phyloP scores from a whole-genome alignment of 805 yeast genomes.

The Millerozyma acaciae region DNA sequence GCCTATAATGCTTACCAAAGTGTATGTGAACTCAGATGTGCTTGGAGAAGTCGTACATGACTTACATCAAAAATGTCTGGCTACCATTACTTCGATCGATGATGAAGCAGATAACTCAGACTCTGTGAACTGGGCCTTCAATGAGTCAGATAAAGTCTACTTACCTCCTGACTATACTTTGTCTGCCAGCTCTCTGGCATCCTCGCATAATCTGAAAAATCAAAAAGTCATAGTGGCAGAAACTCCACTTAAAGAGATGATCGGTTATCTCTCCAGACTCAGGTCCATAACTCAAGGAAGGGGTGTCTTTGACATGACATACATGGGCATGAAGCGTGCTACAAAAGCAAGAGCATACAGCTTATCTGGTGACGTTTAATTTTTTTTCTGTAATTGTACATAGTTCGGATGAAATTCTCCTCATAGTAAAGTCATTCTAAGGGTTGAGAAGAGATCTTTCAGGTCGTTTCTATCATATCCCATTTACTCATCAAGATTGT shows the following conservation, averaged over 20 bases:
- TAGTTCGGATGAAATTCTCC: not conserved
- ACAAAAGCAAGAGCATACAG: slow-evolving; percentile 44
- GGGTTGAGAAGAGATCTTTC: too few relatives aligned
- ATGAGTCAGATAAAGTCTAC: slow-evolving; percentile 59
- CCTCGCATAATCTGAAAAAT: slow-evolving; percentile 17
- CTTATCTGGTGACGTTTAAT: slow-evolving; percentile 14
- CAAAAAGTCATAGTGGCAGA: slow-evolving; percentile 67
- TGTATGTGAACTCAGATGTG: slow-evolving; percentile 64
- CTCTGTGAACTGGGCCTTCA: slow-evolving; percentile 43
- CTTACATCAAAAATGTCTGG: slow-evolving; percentile 72
- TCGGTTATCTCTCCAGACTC: slow-evolving; percentile 76
- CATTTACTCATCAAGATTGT: too few relatives aligned
- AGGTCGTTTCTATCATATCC: too few relatives aligned
- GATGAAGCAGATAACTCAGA: slow-evolving; percentile 50
- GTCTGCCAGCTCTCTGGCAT: slow-evolving; percentile 18
- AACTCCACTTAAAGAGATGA: slow-evolving; percentile 86
- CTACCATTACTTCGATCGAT: slow-evolving; percentile 65
- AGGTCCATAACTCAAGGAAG: slow-evolving; percentile 88
- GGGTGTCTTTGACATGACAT: slow-evolving; percentile 77
- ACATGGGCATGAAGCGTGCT: slow-evolving; percentile 67
- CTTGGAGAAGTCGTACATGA: slow-evolving; percentile 85
- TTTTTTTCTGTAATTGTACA: slow-evolving; percentile 3
- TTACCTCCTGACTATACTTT: slow-evolving; percentile 76
- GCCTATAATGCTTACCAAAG: slow-evolving; percentile 78
- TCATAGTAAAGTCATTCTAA: too few relatives aligned